Percentiles rank a stretch among this genome's conserved stretches.
Evolutionary conservation across 805 yeast genomes (phyloP).

Genomic region (Lipomyces yamadae): DNA sequence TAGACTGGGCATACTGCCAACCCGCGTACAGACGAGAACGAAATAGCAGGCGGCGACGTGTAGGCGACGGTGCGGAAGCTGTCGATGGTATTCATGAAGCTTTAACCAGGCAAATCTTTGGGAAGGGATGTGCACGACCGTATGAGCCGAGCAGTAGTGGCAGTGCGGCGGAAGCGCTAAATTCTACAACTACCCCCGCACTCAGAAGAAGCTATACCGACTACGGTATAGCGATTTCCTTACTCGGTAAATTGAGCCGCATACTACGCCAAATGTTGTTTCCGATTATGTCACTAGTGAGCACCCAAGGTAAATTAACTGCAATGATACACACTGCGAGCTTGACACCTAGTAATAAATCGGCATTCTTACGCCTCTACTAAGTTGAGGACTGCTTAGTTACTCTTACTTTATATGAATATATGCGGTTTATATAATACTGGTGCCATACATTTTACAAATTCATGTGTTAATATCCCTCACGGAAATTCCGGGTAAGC

Average conservation of each 20-base stretch:
- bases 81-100: background rate
- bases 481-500: too few relatives aligned
- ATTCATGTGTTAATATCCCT: background rate
- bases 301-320: background rate
- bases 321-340: background rate
- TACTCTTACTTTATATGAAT: too few relatives aligned
- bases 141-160: background rate
- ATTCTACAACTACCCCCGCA: background rate
- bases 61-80: background rate
- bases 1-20: slow-evolving; percentile 17
- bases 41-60: background rate
- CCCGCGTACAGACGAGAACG: slow-evolving; percentile 1
- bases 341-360: background rate
- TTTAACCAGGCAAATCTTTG: background rate
- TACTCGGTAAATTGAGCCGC: background rate
- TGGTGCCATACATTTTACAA: background rate
- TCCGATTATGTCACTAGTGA: background rate
- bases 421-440: too few relatives aligned
- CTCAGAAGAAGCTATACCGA: background rate
- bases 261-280: background rate
- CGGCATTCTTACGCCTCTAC: background rate
- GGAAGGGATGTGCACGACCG: background rate
- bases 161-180: slow-evolving; percentile 3
- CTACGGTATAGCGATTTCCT: background rate
- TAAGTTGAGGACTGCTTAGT: too few relatives aligned